Conservation (phyloP, 768 basidiomycete species). For the Strobilomyces echinocephalus region DNA sequence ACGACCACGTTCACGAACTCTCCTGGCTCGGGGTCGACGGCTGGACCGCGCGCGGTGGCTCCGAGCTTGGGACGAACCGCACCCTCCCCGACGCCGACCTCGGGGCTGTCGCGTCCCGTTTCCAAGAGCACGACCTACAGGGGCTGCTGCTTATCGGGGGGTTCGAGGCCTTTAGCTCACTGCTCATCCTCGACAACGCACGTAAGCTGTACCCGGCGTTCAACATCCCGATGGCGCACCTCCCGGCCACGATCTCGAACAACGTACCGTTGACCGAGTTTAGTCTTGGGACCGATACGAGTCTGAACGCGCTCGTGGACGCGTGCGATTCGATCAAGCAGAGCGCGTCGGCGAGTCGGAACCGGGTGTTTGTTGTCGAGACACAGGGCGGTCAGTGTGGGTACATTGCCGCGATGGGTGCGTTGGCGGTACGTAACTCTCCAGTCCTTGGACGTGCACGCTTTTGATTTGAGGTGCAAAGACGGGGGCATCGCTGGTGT, state of each 20-base stretch:
- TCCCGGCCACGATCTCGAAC: conserved; percentile 96
- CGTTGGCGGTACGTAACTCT: conserved; percentile 88
- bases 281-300: conserved; percentile 95
- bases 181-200: conserved; percentile 75
- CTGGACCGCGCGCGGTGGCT: conserved; percentile 95
- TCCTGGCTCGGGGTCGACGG: conserved; percentile 96
- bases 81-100: conserved; percentile 81
- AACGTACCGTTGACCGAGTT: conserved; percentile 98
- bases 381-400: conserved; percentile 97
- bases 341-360: conserved; percentile 92
- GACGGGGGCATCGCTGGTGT: conserved; percentile 90
- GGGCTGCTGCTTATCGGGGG: conserved; percentile 89
- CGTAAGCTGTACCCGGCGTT: conserved; percentile 83
- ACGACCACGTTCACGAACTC: conserved; percentile 80
- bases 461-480: too few species aligned
- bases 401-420: conserved; percentile 93
- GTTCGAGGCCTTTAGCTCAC: conserved; percentile 86
- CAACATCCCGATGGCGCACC: conserved; percentile 92
- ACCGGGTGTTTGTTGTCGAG: conserved; percentile 96
- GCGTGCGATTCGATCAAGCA: conserved; percentile 99
- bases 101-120: conserved; percentile 83
- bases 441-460: too few species aligned
- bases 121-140: conserved; percentile 80
- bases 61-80: conserved; percentile 96
- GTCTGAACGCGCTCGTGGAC: conserved; percentile 92